A percentile compares a stretch with the other conserved stretches of the same genome.
Evolutionary conservation across 2,329 filamentous ascomycete genomes (phyloP).

Genomic region (Talaromyces verruculosus): DNA sequence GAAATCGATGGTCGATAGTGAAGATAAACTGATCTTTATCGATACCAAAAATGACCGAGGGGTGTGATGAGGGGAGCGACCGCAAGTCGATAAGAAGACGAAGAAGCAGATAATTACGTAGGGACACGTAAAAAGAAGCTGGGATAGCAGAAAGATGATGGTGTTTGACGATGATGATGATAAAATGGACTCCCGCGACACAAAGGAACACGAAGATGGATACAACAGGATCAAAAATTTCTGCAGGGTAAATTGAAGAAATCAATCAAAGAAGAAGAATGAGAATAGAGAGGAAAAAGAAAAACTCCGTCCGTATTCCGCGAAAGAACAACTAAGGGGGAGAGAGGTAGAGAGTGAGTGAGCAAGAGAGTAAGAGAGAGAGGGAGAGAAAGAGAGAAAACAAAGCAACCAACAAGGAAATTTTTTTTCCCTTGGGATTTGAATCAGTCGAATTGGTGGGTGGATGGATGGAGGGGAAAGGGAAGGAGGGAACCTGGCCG

Average conservation of each 20-base stretch:
- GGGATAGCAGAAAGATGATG: constrained; percentile 17
- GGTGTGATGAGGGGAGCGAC: constrained; percentile 12
- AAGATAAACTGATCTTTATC: constrained; percentile 16
- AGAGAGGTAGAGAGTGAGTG: constrained; percentile 23
- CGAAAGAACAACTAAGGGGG: constrained; percentile 24
- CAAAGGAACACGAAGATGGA: constrained; percentile 26
- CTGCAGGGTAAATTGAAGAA: constrained; percentile 28
- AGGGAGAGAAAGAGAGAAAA: constrained; percentile 10
- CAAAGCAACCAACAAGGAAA: constrained; percentile 15
- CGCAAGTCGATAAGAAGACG: constrained; percentile 23
- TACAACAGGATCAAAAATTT: constrained; percentile 30
- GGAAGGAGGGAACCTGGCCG: constrained; percentile 5
- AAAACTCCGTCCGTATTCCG: constrained; percentile 23
- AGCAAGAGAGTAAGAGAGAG: constrained; percentile 24
- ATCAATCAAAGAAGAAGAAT: constrained; percentile 25
- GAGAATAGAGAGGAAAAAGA: constrained; percentile 25
- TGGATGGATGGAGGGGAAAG: constrained; percentile 14
- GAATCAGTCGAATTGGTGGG: constrained; percentile 11
- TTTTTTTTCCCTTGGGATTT: constrained; percentile 6
- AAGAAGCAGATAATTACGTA: constrained; percentile 22
- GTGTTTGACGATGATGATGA: constrained; percentile 24
- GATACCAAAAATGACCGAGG: constrained; percentile 18
- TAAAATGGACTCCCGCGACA: constrained; percentile 31
- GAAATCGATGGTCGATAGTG: constrained; percentile 9
- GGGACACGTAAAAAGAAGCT: constrained; percentile 25